Evolutionary conservation across 1,139 yeast genomes (phyloP).

Genomic region (Geotrichum cucujoidarum): DNA sequence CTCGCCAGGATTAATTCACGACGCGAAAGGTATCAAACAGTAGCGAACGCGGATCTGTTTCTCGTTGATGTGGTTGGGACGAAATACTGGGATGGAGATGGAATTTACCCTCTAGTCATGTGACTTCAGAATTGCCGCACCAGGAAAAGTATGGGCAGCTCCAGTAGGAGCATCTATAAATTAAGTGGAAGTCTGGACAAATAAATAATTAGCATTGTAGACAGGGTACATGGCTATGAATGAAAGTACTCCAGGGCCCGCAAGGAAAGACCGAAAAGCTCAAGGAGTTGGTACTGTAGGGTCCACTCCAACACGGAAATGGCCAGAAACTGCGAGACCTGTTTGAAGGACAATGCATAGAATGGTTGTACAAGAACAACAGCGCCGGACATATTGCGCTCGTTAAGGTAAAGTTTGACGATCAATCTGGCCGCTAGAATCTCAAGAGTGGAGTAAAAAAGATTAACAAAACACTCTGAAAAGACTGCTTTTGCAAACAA

Average conservation of each 20-base stretch:
- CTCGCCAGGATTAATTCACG: not conserved
- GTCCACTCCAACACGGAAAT: not conserved
- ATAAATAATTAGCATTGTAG: not conserved
- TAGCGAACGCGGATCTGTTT: conserved; percentile 7
- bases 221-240: not conserved
- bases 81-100: not conserved
- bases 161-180: no score
- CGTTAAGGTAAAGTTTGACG: not conserved
- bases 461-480: not conserved
- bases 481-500: not conserved
- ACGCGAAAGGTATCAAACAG: not conserved
- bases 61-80: conserved; percentile 9
- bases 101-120: conserved; percentile 10
- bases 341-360: not conserved
- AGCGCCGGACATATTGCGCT: not conserved
- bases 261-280: not conserved
- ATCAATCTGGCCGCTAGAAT: not conserved
- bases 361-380: not conserved
- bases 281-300: not conserved
- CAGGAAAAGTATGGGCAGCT: no score
- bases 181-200: not conserved
- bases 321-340: not conserved
- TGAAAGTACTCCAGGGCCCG: not conserved
- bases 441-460: not conserved
- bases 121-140: no score